A percentile compares a stretch with the other conserved stretches of the same genome.
Conservation (phyloP, 345 rosid genomes). For the Brassica cretica region DNA sequence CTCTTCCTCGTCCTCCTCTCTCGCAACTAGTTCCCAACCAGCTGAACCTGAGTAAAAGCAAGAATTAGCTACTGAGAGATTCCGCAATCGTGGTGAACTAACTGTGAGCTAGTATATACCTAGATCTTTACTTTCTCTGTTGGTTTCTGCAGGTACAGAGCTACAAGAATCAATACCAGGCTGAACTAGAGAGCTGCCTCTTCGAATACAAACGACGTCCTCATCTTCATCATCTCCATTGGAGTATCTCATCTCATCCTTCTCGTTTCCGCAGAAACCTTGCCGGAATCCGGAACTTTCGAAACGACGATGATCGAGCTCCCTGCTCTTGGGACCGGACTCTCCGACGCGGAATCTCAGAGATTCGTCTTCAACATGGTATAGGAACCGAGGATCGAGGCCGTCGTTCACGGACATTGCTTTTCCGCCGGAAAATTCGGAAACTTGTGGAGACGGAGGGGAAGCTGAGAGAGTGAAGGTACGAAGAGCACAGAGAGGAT, state of each 20-base stretch:
- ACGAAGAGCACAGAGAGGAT: not conserved
- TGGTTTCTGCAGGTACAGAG: conserved; percentile 30
- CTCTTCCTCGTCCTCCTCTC: conserved; percentile 44
- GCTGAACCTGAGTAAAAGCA: conserved; percentile 29
- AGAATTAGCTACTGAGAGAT: not conserved
- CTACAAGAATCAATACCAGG: conserved; percentile 23
- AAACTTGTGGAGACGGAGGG: not conserved
- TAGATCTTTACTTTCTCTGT: conserved; percentile 47
- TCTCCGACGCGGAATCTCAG: conserved; percentile 48
- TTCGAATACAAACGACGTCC: conserved; percentile 30
- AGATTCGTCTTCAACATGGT: conserved; percentile 55
- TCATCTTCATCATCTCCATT: conserved; percentile 54
- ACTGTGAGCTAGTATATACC: conserved; percentile 39
- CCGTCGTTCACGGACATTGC: conserved; percentile 37
- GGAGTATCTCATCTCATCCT: conserved; percentile 40
- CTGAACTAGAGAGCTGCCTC: conserved; percentile 8
- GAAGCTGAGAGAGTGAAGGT: conserved; percentile 6
- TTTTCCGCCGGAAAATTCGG: conserved; percentile 6
- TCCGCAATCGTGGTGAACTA: not conserved
- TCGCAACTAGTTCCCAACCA: conserved; percentile 48
- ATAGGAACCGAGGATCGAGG: conserved; percentile 54
- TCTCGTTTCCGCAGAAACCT: conserved; percentile 24
- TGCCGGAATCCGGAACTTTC: conserved; percentile 44
- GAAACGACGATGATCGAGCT: conserved; percentile 62
- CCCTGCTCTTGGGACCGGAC: conserved; percentile 50